Evolutionary conservation across 2,329 filamentous ascomycete genomes (phyloP).

Genomic region (Pseudogymnoascus sp.): DNA sequence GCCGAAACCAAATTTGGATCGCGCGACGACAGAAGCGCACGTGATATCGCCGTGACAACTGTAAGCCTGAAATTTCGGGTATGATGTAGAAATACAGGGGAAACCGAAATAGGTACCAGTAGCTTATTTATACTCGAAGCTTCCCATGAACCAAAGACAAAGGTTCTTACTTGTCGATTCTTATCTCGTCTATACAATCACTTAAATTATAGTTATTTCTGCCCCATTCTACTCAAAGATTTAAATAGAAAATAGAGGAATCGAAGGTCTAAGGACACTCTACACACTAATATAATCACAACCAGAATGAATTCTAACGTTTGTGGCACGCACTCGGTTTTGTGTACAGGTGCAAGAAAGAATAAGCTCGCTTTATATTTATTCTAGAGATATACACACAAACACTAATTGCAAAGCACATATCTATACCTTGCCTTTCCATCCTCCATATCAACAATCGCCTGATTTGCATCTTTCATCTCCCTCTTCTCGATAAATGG

Average conservation of each 20-base stretch:
- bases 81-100: background rate
- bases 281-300: background rate
- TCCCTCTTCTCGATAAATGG: constrained; percentile 48
- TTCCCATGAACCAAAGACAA: background rate
- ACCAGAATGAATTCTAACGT: background rate
- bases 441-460: constrained; percentile 46
- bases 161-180: background rate
- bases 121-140: background rate
- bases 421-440: constrained; percentile 47
- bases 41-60: background rate
- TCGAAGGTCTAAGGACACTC: background rate
- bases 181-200: background rate
- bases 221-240: background rate
- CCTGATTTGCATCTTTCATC: constrained; percentile 50
- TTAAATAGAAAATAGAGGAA: background rate
- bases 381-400: background rate
- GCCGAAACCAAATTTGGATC: background rate
- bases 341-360: too few species aligned
- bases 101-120: background rate
- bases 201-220: background rate
- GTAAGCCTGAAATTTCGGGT: background rate
- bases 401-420: constrained; percentile 36
- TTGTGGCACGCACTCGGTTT: background rate
- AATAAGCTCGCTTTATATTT: background rate
- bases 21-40: background rate